phyloP scores from a whole-genome alignment of 202 grass and related monocot genomes.

The Hordeum pubiflorum region DNA sequence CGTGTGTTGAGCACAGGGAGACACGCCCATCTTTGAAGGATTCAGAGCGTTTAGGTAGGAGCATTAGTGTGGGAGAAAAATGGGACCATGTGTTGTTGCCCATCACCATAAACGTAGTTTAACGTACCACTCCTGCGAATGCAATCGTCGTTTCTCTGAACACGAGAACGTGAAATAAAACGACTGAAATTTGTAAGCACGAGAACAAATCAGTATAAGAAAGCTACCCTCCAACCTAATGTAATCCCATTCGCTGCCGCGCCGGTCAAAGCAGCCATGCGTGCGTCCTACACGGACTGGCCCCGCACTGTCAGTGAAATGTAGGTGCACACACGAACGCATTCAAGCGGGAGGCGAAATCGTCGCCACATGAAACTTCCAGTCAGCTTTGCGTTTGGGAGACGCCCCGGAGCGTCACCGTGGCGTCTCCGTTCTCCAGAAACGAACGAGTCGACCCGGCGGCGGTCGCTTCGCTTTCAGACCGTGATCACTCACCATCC shows the following conservation, averaged over 20 bases:
- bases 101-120: not conserved
- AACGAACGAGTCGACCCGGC: not conserved
- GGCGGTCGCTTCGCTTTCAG: not conserved
- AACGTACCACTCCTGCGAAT: not conserved
- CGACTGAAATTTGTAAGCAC: too few relatives aligned
- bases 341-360: not conserved
- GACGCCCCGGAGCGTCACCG: not conserved
- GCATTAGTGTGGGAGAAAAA: not conserved
- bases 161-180: too few relatives aligned
- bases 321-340: not conserved
- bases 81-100: not conserved
- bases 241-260: not conserved
- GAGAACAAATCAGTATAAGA: too few relatives aligned
- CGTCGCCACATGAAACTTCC: not conserved
- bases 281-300: not conserved
- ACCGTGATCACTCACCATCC: slow-evolving; percentile 12
- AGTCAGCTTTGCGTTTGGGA: not conserved
- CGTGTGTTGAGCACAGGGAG: not conserved
- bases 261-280: not conserved
- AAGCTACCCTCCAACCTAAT: too few relatives aligned
- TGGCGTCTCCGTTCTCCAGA: not conserved
- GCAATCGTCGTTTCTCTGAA: not conserved
- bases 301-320: not conserved
- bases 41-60: not conserved
- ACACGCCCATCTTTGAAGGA: not conserved